Percentiles rank a stretch among this genome's conserved stretches.
Evolutionary conservation across 2,329 filamentous ascomycete genomes (phyloP).

Genomic region (Sclerotinia nivalis): DNA sequence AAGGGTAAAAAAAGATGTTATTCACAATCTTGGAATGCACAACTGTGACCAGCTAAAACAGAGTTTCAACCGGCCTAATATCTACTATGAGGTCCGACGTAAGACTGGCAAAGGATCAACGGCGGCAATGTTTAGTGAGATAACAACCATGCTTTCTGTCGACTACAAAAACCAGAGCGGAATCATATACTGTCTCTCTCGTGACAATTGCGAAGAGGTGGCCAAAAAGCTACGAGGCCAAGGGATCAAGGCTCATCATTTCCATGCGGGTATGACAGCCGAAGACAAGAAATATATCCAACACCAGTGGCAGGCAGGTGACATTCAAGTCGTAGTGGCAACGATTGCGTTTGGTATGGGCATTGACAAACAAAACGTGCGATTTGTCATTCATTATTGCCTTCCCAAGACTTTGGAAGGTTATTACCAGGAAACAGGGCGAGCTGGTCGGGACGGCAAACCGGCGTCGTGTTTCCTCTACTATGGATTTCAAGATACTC

Average conservation of each 20-base stretch:
- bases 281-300: slow-evolving; percentile 72
- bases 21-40: slow-evolving; percentile 82
- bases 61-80: slow-evolving; percentile 95
- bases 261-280: slow-evolving; percentile 77
- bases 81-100: slow-evolving; percentile 79
- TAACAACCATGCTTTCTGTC: slow-evolving; percentile 66
- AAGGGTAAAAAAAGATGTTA: slow-evolving; percentile 89
- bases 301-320: slow-evolving; percentile 76
- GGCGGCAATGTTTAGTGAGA: slow-evolving; percentile 45
- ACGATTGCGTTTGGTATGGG: slow-evolving; percentile 99
- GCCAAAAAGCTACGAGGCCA: slow-evolving; percentile 65
- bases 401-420: slow-evolving; percentile 95
- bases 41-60: slow-evolving; percentile 78
- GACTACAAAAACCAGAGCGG: slow-evolving; percentile 74
- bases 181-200: slow-evolving; percentile 90
- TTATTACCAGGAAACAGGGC: slow-evolving; percentile 97
- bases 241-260: slow-evolving; percentile 75
- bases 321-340: slow-evolving; percentile 86
- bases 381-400: slow-evolving; percentile 92
- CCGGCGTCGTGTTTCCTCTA: slow-evolving; percentile 87
- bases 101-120: slow-evolving; percentile 46
- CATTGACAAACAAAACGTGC: slow-evolving; percentile 97
- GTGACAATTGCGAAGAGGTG: slow-evolving; percentile 78
- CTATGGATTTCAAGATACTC: slow-evolving; percentile 78
- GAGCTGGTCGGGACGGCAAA: slow-evolving; percentile 88